Conservation (phyloP, 2,329 filamentous ascomycete genomes). For the Neobulgaria alba region DNA sequence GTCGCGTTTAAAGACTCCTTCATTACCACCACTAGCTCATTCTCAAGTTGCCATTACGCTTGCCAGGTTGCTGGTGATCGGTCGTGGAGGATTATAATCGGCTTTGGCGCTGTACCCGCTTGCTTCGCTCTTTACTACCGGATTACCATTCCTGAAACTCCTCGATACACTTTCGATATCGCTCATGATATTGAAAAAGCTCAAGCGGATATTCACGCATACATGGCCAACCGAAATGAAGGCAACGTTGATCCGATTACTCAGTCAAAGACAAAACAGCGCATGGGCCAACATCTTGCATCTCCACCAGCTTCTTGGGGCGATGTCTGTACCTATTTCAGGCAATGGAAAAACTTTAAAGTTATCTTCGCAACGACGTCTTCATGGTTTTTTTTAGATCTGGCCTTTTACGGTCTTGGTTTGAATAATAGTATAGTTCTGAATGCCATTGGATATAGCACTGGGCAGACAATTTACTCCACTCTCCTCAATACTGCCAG, state of each 20-base stretch:
- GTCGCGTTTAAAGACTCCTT: conserved; percentile 51
- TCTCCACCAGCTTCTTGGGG: conserved; percentile 61
- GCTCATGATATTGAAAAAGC: conserved; percentile 67
- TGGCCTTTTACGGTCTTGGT: conserved; percentile 61
- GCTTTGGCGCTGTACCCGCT: conserved; percentile 69
- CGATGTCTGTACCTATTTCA: conserved; percentile 61
- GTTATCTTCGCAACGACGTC: conserved; percentile 67
- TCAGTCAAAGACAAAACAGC: conserved; percentile 44
- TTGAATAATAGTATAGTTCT: conserved; percentile 71
- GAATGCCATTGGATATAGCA: conserved; percentile 61
- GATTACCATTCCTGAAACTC: conserved; percentile 77
- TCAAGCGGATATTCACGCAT: conserved; percentile 60
- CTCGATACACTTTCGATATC: conserved; percentile 76
- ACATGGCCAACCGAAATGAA: conserved; percentile 40
- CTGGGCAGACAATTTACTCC: conserved; percentile 55
- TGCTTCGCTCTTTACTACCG: conserved; percentile 78
- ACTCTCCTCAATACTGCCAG: conserved; percentile 64
- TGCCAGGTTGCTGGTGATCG: conserved; percentile 68
- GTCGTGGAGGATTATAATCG: conserved; percentile 75
- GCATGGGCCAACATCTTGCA: conserved; percentile 44
- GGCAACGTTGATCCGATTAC: conserved; percentile 40
- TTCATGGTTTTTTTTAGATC: conserved; percentile 75
- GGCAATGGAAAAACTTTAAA: conserved; percentile 60
- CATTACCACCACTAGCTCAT: conserved; percentile 33
- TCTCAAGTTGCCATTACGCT: conserved; percentile 46